Percentiles rank a stretch among this genome's conserved stretches.
Conservation (phyloP, 176 grass and related monocot genomes). For the Triticum urartu region DNA sequence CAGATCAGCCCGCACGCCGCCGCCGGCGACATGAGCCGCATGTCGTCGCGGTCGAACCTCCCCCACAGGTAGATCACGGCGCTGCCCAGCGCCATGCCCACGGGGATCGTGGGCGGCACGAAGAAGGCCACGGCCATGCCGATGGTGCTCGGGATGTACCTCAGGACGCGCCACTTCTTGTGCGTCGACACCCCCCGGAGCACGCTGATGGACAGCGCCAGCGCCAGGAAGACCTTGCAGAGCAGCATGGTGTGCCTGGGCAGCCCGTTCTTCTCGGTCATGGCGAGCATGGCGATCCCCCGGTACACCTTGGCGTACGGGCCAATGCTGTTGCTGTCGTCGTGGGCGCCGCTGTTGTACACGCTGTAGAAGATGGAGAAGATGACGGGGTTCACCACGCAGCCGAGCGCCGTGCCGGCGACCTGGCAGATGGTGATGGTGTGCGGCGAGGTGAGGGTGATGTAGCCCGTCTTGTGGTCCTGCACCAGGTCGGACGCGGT, state of each 20-base stretch:
- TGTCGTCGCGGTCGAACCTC: slow-evolving; percentile 20
- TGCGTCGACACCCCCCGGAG: slow-evolving; percentile 30
- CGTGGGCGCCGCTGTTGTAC: slow-evolving; percentile 13
- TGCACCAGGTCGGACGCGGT: slow-evolving; percentile 56
- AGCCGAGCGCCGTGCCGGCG: slow-evolving; percentile 51
- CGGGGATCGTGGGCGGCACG: slow-evolving; percentile 38
- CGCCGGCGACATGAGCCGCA: slow-evolving; percentile 23
- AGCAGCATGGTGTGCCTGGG: slow-evolving; percentile 38
- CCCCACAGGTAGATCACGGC: slow-evolving; percentile 46
- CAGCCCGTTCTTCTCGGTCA: slow-evolving; percentile 11
- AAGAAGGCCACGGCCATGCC: slow-evolving; percentile 54
- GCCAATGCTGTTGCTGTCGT: not conserved
- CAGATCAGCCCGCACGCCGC: slow-evolving; percentile 60
- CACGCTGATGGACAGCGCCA: slow-evolving; percentile 31
- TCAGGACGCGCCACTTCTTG: slow-evolving; percentile 26
- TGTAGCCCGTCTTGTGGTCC: slow-evolving; percentile 59
- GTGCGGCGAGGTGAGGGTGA: slow-evolving; percentile 63
- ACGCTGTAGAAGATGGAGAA: slow-evolving; percentile 53
- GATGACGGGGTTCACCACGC: slow-evolving; percentile 43
- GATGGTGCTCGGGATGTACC: slow-evolving; percentile 54
- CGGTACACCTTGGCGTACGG: slow-evolving; percentile 52
- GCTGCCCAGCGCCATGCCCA: slow-evolving; percentile 52
- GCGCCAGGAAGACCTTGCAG: slow-evolving; percentile 33
- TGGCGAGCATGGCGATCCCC: slow-evolving; percentile 45
- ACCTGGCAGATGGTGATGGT: slow-evolving; percentile 54